Evolutionary conservation across 129 eudicot species (phyloP), one percentile per base, ranked within the genome.

Genomic region (Glebionis coronaria): DNA sequence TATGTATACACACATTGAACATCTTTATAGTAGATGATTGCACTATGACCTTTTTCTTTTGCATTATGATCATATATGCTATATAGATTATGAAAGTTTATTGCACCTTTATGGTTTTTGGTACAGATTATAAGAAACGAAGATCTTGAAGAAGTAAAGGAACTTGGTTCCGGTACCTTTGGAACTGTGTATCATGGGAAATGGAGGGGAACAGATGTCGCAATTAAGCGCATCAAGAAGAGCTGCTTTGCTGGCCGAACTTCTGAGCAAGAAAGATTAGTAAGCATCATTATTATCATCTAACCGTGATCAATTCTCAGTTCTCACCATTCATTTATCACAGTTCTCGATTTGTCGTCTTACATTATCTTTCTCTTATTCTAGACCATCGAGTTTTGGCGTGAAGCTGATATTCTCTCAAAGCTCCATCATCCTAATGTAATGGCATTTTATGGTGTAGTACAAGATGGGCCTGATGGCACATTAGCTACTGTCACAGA

Each of bases 181-280:
- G 98, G 98, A 50, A 91, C 98, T 3, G 98, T 91, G 16, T 91
- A 91, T 77, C 91, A 88, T 61, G 98, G 98, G 52, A 91, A 91
- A 78, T 91, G 98, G 98, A 91, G 96, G 63, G 98, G 98, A 73
- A 79, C 97, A n/a, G 97, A 91, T 81, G 97, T 91, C 44, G 97
- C 97, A 28, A 91, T 91, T 44, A 91, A 91, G 53, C 82, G 98
- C 70, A 88, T 91, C 57, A 91, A 91, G 80, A 88, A 88, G 63
- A 88, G 90, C 76, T 91, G 98, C 78, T 91, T 91, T 81, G 83
- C 90, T 8, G 98, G 98, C 50, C 81, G 91, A 56, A 85, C 87
- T 73, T 91, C 98, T 31, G 98, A 91, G 79, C 96, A 88, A 85
- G 98, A 91, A 78, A 81, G 96, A 81, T 54, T 88, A 95, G 98